These are phyloP conservation scores for Thinopyrum elongatum DNA, from an alignment of 176 grass and related monocot species.

Conservation along the genomic window DNA sequence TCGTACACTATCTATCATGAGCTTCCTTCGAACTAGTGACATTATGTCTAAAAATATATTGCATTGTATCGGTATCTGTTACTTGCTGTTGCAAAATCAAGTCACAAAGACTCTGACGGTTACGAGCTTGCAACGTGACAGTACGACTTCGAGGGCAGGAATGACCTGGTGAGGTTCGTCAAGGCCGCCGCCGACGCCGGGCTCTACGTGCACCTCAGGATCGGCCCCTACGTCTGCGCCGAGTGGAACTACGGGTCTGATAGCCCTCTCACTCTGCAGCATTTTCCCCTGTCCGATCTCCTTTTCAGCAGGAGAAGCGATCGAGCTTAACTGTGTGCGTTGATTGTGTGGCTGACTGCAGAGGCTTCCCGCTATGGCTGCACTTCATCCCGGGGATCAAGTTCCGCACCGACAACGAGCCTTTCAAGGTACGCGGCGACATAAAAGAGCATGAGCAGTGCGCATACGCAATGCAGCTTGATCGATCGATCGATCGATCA, in stretches of 20 bases:
- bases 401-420: slow-evolving; percentile 90
- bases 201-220: slow-evolving; percentile 95
- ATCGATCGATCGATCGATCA: not conserved
- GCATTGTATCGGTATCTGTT: not conserved
- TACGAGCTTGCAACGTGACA: slow-evolving; percentile 26
- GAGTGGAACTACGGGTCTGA: slow-evolving; percentile 98
- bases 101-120: not conserved
- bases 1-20: too few species aligned
- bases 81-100: not conserved
- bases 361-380: slow-evolving; percentile 96
- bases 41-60: not conserved
- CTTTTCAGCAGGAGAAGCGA: not conserved
- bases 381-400: slow-evolving; percentile 97
- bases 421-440: slow-evolving; percentile 57
- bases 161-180: slow-evolving; percentile 85
- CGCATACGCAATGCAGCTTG: not conserved
- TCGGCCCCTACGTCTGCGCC: slow-evolving; percentile 93
- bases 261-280: not conserved
- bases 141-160: slow-evolving; percentile 99
- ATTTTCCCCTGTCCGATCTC: not conserved
- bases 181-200: slow-evolving; percentile 85
- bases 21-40: too few species aligned
- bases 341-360: slow-evolving; percentile 22
- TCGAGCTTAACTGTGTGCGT: not conserved
- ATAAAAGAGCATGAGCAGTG: not conserved